Percentiles rank a stretch among this genome's conserved stretches.
These are phyloP conservation scores for Biscogniauxia mediterranea DNA, from an alignment of 2,329 filamentous ascomycete genomes.

Conservation along the genomic window DNA sequence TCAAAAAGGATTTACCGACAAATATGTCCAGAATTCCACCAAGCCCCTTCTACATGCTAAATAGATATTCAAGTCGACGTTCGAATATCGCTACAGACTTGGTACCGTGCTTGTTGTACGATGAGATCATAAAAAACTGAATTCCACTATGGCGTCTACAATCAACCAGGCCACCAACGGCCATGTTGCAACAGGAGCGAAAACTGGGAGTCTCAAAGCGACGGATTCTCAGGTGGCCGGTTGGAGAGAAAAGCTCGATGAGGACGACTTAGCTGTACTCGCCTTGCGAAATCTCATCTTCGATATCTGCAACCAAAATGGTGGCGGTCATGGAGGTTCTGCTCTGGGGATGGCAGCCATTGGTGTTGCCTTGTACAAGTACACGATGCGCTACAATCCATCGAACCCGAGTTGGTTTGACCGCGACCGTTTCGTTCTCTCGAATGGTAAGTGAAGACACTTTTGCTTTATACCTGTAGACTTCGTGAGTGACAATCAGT, in stretches of 20 bases:
- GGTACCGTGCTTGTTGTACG: too few relatives aligned
- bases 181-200: not conserved
- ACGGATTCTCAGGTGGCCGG: not conserved
- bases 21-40: too few relatives aligned
- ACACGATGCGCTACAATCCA: constrained; percentile 58
- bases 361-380: constrained; percentile 42
- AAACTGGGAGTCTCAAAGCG: not conserved
- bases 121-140: too few relatives aligned
- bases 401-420: constrained; percentile 53
- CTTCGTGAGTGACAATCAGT: not conserved
- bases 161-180: not conserved
- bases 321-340: constrained; percentile 68
- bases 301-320: constrained; percentile 21
- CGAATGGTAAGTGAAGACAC: constrained; percentile 41
- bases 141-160: too few relatives aligned
- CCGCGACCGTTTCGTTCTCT: constrained; percentile 58
- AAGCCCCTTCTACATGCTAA: too few relatives aligned
- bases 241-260: constrained; percentile 6
- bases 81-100: too few relatives aligned
- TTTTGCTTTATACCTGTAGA: not conserved
- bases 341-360: constrained; percentile 38
- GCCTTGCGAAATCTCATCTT: constrained; percentile 1
- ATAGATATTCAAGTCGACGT: too few relatives aligned
- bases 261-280: constrained; percentile 9
- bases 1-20: too few relatives aligned